Percentiles rank a stretch among this genome's conserved stretches.
phyloP scores from a whole-genome alignment of 1,284 basidiomycete genomes.

The Cystobasidium sp. region DNA sequence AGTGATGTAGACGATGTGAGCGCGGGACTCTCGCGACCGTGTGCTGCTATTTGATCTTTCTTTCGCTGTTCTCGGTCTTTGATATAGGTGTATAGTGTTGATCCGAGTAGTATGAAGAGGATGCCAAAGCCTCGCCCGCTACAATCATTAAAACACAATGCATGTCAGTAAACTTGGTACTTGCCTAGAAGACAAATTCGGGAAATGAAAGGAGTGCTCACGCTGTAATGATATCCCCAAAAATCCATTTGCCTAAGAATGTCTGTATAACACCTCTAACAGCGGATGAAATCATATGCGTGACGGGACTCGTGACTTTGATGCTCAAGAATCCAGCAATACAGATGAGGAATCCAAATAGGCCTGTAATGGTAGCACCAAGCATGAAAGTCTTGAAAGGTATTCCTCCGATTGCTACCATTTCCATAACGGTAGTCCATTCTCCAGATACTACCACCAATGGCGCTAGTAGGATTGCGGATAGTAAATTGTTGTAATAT shows the following conservation, averaged over 20 bases:
- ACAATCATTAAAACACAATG: slow-evolving; percentile 5
- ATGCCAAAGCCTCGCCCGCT: slow-evolving; percentile 81
- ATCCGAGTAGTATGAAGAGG: slow-evolving; percentile 74
- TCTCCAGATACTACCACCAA: slow-evolving; percentile 73
- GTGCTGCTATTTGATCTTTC: slow-evolving; percentile 26
- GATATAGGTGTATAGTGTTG: slow-evolving; percentile 67
- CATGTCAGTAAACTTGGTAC: no score
- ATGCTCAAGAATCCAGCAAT: slow-evolving; percentile 85
- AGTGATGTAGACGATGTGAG: slow-evolving; percentile 11
- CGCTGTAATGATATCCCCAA: slow-evolving; percentile 74
- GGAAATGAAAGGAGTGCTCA: no score
- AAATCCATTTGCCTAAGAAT: slow-evolving; percentile 72
- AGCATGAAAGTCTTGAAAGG: slow-evolving; percentile 70
- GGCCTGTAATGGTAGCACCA: slow-evolving; percentile 77
- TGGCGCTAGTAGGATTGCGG: slow-evolving; percentile 67
- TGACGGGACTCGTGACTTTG: slow-evolving; percentile 88
- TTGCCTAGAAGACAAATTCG: no score
- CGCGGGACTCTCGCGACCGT: slow-evolving; percentile 19
- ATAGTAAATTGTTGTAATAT: slow-evolving; percentile 82
- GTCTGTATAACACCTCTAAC: slow-evolving; percentile 78
- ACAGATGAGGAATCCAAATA: slow-evolving; percentile 83
- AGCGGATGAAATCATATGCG: slow-evolving; percentile 82
- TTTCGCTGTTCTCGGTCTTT: slow-evolving; percentile 50
- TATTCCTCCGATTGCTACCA: slow-evolving; percentile 64
- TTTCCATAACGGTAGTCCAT: slow-evolving; percentile 64